Evolutionary conservation across 352 stramenopile species (phyloP).

Genomic region (Globisporangium spinosum): DNA sequence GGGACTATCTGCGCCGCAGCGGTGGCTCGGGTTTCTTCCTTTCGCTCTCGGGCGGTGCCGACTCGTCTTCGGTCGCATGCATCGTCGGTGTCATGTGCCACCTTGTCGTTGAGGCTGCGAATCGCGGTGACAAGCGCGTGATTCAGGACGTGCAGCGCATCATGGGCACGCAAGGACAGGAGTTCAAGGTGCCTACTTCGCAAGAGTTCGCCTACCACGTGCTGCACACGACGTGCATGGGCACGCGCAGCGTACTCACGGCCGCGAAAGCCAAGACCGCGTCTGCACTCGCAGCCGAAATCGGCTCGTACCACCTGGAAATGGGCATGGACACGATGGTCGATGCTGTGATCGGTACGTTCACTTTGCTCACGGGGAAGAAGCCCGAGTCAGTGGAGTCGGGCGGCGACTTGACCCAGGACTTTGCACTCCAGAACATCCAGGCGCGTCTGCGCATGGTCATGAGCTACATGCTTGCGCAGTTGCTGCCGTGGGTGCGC

Average conservation of each 20-base stretch:
- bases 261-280: constrained; percentile 89
- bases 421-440: constrained; percentile 98
- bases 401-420: constrained; percentile 91
- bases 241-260: constrained; percentile 94
- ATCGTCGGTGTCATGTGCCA: constrained; percentile 99
- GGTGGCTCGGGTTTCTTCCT: constrained; percentile 92
- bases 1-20: constrained; percentile 96
- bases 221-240: constrained; percentile 98
- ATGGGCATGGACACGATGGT: constrained; percentile 97
- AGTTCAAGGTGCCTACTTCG: constrained; percentile 64
- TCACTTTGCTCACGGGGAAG: constrained; percentile 80
- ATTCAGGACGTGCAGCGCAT: constrained; percentile 87
- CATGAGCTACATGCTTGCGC: constrained; percentile 95
- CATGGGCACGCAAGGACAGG: constrained; percentile 45
- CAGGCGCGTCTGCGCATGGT: constrained; percentile 98
- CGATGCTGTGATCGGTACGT: constrained; percentile 76
- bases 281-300: constrained; percentile 82
- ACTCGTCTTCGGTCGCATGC: constrained; percentile 94
- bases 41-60: constrained; percentile 94
- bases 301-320: constrained; percentile 94
- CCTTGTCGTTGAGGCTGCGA: constrained; percentile 87
- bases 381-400: constrained; percentile 86
- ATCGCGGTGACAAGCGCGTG: constrained; percentile 70
- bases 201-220: constrained; percentile 91
- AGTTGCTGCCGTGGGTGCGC: constrained; percentile 98